These are phyloP conservation scores for Blastobotrys raffinosifermentans DNA, from an alignment of 1,139 yeast genomes.

Conservation along the genomic window DNA sequence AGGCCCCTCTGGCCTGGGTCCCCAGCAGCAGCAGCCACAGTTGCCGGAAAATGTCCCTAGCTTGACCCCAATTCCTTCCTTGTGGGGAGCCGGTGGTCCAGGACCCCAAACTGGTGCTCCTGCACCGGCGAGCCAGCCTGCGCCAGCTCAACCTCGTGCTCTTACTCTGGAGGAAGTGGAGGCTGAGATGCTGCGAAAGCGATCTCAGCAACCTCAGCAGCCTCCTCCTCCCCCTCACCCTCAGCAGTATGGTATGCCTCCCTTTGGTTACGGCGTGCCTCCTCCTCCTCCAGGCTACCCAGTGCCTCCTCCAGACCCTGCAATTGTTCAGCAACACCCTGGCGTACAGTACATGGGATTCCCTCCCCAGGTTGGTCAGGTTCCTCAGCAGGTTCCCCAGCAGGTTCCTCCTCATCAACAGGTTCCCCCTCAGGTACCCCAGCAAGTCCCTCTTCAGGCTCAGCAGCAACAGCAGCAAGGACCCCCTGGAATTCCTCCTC, in stretches of 20 bases:
- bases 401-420: constrained; percentile 34
- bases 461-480: constrained; percentile 30
- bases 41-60: constrained; percentile 33
- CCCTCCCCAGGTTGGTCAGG: constrained; percentile 18
- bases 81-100: constrained; percentile 43
- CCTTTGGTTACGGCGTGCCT: constrained; percentile 1
- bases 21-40: constrained; percentile 14
- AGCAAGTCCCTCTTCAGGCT: constrained; percentile 26
- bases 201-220: constrained; percentile 8
- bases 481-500: constrained; percentile 18
- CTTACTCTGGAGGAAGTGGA: constrained; percentile 72
- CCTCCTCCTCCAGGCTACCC: constrained; percentile 13
- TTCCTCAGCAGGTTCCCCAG: constrained; percentile 2
- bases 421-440: constrained; percentile 36
- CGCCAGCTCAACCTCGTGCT: constrained; percentile 27
- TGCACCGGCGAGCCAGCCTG: constrained; percentile 1
- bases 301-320: constrained; percentile 21
- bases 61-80: constrained; percentile 59
- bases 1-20: constrained; percentile 18
- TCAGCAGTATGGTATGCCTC: constrained; percentile 8
- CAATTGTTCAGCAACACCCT: constrained; percentile 14
- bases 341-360: constrained; percentile 12
- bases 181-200: constrained; percentile 49
- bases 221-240: constrained; percentile 13
- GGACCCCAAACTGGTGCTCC: constrained; percentile 11